These are phyloP conservation scores for Xylariaceae sp. DNA, from an alignment of 2,329 filamentous ascomycete genomes.

Conservation along the genomic window DNA sequence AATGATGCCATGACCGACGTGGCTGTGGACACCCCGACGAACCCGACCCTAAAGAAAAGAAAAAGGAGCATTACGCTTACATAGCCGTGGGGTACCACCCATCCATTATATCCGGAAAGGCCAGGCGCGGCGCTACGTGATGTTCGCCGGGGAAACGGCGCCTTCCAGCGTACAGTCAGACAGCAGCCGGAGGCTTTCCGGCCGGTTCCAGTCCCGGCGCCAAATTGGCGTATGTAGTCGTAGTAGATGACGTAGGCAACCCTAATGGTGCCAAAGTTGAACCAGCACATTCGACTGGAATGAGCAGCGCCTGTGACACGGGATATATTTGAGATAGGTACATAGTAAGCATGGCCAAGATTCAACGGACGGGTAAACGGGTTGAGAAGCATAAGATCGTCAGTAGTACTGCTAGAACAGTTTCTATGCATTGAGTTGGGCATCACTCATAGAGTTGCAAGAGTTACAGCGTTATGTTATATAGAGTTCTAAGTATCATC, in stretches of 20 bases:
- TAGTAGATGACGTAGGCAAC: slow-evolving; percentile 20
- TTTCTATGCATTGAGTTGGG: not conserved
- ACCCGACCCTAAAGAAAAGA: not conserved
- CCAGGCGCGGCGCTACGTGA: slow-evolving; percentile 8
- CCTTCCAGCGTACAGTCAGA: slow-evolving; percentile 19
- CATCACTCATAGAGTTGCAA: not conserved
- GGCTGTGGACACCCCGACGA: not conserved
- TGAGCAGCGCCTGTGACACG: slow-evolving; percentile 16
- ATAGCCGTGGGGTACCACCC: slow-evolving; percentile 18
- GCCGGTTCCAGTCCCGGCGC: slow-evolving; percentile 18
- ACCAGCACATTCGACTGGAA: too few species aligned
- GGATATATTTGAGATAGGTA: slow-evolving; percentile 16
- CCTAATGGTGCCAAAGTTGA: slow-evolving; percentile 17
- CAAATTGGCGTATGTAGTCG: slow-evolving; percentile 9
- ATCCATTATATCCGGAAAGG: slow-evolving; percentile 15
- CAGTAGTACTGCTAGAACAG: not conserved
- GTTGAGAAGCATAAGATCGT: slow-evolving; percentile 10
- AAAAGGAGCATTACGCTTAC: slow-evolving; percentile 8
- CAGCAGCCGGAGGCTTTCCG: slow-evolving; percentile 16
- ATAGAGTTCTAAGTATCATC: not conserved
- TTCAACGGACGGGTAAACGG: too few species aligned
- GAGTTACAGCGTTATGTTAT: not conserved
- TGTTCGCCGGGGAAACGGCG: slow-evolving; percentile 7
- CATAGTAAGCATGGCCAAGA: too few species aligned
- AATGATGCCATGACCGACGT: slow-evolving; percentile 8